Conservation (phyloP, 2,329 filamentous ascomycete species). For the Clarireedia sp. region DNA sequence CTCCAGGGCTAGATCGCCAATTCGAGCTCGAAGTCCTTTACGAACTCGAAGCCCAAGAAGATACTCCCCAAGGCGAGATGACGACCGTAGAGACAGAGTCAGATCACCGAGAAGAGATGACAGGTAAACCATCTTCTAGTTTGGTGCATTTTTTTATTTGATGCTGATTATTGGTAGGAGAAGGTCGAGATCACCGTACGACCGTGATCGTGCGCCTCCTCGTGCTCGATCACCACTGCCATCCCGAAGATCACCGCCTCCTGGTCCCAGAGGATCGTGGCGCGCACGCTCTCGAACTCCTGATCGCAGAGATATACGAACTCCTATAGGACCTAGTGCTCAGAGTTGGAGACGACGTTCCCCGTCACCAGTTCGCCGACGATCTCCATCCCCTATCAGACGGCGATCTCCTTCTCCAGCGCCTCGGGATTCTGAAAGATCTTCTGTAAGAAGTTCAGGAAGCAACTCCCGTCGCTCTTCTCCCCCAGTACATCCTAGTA, state of each 20-base stretch:
- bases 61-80: conserved; percentile 31
- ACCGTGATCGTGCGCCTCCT: conserved; percentile 23
- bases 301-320: conserved; percentile 40
- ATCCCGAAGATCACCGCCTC: conserved; percentile 27
- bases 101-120: conserved; percentile 27
- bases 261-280: conserved; percentile 29
- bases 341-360: conserved; percentile 46
- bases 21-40: conserved; percentile 30
- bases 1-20: conserved; percentile 22
- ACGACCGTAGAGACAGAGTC: conserved; percentile 33
- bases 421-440: conserved; percentile 37
- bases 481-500: conserved; percentile 48
- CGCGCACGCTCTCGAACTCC: conserved; percentile 43
- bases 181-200: conserved; percentile 30
- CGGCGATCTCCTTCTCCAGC: conserved; percentile 44
- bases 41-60: conserved; percentile 27
- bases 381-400: conserved; percentile 7
- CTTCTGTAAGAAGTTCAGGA: conserved; percentile 45
- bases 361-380: conserved; percentile 40
- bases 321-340: conserved; percentile 33
- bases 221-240: conserved; percentile 27
- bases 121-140: conserved; percentile 15
- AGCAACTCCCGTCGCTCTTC: conserved; percentile 56
- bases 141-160: not conserved
- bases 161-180: conserved; percentile 18